Evolutionary conservation across 1,284 basidiomycete genomes (phyloP).

Genomic region (Pseudozyma thailandica): DNA sequence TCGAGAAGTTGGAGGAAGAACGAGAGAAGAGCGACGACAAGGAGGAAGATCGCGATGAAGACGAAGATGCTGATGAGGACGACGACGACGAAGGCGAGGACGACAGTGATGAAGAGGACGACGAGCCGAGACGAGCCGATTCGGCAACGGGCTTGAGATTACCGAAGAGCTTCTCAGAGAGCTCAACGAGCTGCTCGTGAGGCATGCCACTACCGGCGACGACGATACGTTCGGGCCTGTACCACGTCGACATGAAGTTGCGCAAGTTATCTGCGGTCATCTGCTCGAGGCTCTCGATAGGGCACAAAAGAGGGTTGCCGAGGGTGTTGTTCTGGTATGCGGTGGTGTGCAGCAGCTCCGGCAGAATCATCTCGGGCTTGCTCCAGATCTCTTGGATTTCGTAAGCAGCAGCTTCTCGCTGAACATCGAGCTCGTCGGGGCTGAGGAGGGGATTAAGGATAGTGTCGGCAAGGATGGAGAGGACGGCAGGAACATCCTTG

Average conservation of each 20-base stretch:
- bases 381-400: constrained; percentile 87
- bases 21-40: constrained; percentile 71
- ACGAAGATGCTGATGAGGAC: constrained; percentile 44
- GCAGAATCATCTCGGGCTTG: constrained; percentile 95
- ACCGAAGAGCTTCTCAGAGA: constrained; percentile 85
- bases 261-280: constrained; percentile 78
- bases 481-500: constrained; percentile 80
- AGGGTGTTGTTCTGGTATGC: constrained; percentile 83
- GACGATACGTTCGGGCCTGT: constrained; percentile 90
- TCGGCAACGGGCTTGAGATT: constrained; percentile 67
- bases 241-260: constrained; percentile 83
- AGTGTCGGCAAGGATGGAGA: constrained; percentile 91
- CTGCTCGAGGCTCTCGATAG: constrained; percentile 80
- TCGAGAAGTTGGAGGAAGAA: constrained; percentile 64
- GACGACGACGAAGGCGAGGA: constrained; percentile 25
- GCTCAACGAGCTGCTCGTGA: constrained; percentile 86
- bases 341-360: constrained; percentile 87
- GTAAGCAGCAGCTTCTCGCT: constrained; percentile 89
- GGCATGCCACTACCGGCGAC: constrained; percentile 91
- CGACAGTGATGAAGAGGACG: constrained; percentile 13
- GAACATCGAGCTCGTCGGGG: constrained; percentile 82
- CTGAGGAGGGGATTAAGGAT: constrained; percentile 82
- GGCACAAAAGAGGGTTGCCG: constrained; percentile 89
- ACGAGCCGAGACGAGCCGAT: constrained; percentile 14
- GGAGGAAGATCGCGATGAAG: constrained; percentile 72